Base-by-base conservation (phyloP, 257 asterid species). In the Nicotiana attenuata region DNA sequence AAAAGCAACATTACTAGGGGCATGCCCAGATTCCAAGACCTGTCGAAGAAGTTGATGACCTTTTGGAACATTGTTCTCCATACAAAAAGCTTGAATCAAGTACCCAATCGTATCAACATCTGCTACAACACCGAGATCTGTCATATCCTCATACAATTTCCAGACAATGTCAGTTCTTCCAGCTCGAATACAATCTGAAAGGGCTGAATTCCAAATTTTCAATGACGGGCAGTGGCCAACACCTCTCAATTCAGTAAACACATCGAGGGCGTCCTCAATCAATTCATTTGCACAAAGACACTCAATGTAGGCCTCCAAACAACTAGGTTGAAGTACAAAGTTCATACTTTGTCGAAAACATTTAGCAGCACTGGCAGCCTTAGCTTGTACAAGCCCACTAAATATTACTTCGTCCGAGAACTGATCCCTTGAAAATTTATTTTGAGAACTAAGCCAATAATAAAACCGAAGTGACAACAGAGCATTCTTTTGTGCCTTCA, bases 21-120 rank as follows among this genome's bases (percentile, higher is more conserved):
- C 85, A 82, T 86, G 88, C 28, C 95, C 97, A 38, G 85, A 87
- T 76, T 80, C 88, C 91, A 90, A 65, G 82, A 86, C 89, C 85
- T 84, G 93, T 63, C 87, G 89, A 80, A 92, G 89, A 78, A 93
- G 92, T 73, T 87, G 88, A 81, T 89, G 89, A 15, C 93, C 98
- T 81, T 85, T 85, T 24, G 64, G 81, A 29, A 41, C 73, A 83
- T 88, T 82, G 41, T 87, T 84, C 65, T 90, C 90, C 85, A 92
- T 29, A 81, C 96, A 91, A 86, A 89, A 88, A 53, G 98, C 93
- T 73, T 78, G 86, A 85, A 92, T 92, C 88, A 91, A 84, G 78
- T 82, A 76, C 3, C 93, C 93, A 24, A 88, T 80, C 3, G 96
- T 90, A 60, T 85, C 85, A 22, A 87, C 88, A 83, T 91, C 92